Conservation (phyloP, 148 eudicot species). For the Rhododendron henanense region DNA sequence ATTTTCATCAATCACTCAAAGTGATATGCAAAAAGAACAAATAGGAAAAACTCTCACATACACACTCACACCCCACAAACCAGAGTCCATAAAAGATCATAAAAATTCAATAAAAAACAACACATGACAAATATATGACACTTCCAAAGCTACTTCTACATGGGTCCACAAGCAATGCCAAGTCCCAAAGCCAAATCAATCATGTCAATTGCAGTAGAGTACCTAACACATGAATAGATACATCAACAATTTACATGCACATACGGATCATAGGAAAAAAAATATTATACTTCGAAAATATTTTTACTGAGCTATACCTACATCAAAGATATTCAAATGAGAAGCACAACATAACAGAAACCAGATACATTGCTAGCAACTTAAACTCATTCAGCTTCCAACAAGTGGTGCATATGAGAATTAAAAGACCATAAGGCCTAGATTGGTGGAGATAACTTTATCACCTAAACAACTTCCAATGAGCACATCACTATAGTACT, state of each 20-base stretch:
- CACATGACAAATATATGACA: not conserved
- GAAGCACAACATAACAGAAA: not conserved
- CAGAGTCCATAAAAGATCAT: not conserved
- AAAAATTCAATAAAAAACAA: not conserved
- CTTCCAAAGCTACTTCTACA: not conserved
- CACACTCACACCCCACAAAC: too few relatives aligned
- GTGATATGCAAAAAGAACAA: not conserved
- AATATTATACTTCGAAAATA: not conserved
- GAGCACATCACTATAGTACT: not conserved
- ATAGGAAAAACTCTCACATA: not conserved
- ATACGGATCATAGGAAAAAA: not conserved
- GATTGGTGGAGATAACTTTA: not conserved
- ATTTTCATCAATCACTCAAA: not conserved
- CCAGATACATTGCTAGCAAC: not conserved
- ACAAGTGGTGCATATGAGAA: not conserved
- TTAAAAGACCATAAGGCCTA: not conserved
- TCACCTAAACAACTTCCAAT: not conserved
- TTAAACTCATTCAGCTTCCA: not conserved
- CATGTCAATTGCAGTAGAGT: not conserved
- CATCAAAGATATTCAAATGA: not conserved
- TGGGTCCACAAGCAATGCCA: not conserved
- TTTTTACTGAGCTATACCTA: not conserved
- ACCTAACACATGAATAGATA: not conserved
- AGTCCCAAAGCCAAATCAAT: constrained; percentile 1
- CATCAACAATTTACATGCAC: not conserved